Conservation (phyloP, 768 basidiomycete species). For the Tricholomella constricta region DNA sequence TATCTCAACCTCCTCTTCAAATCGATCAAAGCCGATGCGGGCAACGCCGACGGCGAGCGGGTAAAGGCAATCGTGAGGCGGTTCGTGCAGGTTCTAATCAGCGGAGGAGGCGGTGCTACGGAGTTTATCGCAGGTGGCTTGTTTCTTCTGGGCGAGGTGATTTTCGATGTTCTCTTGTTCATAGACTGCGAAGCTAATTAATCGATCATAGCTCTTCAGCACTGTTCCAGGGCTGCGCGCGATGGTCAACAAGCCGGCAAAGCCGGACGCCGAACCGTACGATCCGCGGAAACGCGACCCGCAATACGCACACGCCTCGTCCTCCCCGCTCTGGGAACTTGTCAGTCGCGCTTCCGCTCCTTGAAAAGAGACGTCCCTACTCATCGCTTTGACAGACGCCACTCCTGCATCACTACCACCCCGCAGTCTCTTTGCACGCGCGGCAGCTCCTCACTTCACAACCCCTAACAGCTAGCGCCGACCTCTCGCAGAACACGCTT, state of each 20-base stretch:
- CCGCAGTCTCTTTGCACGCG: conserved; percentile 84
- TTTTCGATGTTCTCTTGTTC: conserved; percentile 20
- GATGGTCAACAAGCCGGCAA: conserved; percentile 34
- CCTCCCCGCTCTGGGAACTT: conserved; percentile 87
- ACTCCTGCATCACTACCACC: conserved; percentile 86
- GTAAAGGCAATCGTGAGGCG: conserved; percentile 81
- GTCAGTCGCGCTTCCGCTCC: conserved; percentile 44
- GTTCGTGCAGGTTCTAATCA: conserved; percentile 77
- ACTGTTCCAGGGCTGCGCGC: conserved; percentile 42
- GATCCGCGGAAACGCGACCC: conserved; percentile 93
- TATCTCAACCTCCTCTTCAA: conserved; percentile 95
- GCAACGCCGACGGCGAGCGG: conserved; percentile 56
- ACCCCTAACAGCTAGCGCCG: conserved; percentile 79
- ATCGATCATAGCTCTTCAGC: conserved; percentile 37
- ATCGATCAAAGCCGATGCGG: conserved; percentile 67
- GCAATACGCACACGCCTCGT: conserved; percentile 77
- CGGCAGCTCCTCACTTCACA: conserved; percentile 73
- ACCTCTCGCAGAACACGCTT: conserved; percentile 90
- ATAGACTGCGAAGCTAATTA: conserved; percentile 1
- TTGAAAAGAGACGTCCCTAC: background rate
- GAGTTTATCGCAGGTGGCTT: conserved; percentile 91
- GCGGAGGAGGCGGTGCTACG: conserved; percentile 70
- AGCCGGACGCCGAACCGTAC: conserved; percentile 47
- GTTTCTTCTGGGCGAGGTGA: conserved; percentile 85
- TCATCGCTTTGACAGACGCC: conserved; percentile 53